phyloP scores from a whole-genome alignment of 2,329 filamentous ascomycete genomes.

The Amesomyces nigricolor region DNA sequence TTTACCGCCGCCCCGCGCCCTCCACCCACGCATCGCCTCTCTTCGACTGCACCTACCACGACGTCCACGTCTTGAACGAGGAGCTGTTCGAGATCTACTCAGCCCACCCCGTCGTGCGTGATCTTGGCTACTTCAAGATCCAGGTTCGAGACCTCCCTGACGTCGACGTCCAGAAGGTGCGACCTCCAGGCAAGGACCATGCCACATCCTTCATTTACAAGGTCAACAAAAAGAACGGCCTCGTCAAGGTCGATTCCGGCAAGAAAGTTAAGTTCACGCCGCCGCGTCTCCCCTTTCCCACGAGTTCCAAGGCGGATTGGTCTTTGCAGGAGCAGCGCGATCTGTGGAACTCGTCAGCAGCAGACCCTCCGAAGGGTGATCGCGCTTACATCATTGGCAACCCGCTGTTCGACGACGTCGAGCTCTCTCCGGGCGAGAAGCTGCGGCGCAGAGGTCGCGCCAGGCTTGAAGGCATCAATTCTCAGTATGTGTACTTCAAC shows the following conservation, averaged over 20 bases:
- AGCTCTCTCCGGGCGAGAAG: conserved; percentile 26
- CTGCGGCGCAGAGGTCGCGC: conserved; percentile 22
- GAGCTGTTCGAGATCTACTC: conserved; percentile 26
- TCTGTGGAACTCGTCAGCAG: conserved; percentile 25
- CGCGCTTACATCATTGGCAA: conserved; percentile 27
- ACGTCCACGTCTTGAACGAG: conserved; percentile 25
- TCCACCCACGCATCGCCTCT: conserved; percentile 20
- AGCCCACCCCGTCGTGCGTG: conserved; percentile 22
- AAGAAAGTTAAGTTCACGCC: conserved; percentile 19
- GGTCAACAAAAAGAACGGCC: conserved; percentile 16
- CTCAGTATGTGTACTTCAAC: conserved; percentile 28
- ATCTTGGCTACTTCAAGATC: conserved; percentile 26
- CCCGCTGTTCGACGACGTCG: conserved; percentile 25
- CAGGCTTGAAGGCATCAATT: conserved; percentile 26
- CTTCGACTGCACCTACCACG: conserved; percentile 25
- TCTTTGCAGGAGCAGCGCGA: conserved; percentile 22
- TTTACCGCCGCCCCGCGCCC: conserved; percentile 9
- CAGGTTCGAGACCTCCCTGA: conserved; percentile 23
- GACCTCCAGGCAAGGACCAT: conserved; percentile 22
- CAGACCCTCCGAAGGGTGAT: conserved; percentile 22
- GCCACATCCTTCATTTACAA: conserved; percentile 26
- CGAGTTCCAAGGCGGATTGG: conserved; percentile 20
- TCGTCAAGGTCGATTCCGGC: conserved; percentile 26
- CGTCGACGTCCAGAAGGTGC: conserved; percentile 19
- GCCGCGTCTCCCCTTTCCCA: conserved; percentile 22